phyloP scores from a whole-genome alignment of 257 asterid species.

The Nicotiana tabacum region DNA sequence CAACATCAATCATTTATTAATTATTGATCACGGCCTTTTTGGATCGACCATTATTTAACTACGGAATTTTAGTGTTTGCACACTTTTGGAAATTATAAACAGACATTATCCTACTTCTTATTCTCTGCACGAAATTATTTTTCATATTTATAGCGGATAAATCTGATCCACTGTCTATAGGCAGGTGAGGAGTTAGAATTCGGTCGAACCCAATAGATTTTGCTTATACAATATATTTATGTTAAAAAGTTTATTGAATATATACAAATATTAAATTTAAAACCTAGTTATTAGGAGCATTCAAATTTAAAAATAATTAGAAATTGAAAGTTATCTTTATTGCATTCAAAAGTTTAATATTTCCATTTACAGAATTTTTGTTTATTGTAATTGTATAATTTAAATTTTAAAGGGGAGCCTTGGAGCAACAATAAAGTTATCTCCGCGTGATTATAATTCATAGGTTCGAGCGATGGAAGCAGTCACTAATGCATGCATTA shows the following conservation, averaged over 20 bases:
- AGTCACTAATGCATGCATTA: no score
- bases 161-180: no score
- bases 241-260: no score
- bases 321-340: background rate
- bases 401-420: no score
- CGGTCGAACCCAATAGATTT: no score
- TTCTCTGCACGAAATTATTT: background rate
- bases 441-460: no score
- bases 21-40: background rate
- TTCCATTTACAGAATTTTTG: background rate
- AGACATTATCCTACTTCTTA: background rate
- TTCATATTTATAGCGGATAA: background rate
- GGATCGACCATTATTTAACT: constrained; percentile 1
- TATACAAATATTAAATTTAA: no score
- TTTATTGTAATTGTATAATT: background rate
- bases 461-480: no score
- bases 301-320: background rate
- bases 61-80: background rate
- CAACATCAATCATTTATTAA: background rate
- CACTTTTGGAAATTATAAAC: background rate
- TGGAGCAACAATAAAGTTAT: no score
- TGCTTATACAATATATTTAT: no score
- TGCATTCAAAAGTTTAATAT: background rate
- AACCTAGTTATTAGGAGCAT: background rate
- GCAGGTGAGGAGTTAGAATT: no score